phyloP scores from a whole-genome alignment of 2,329 filamentous ascomycete species.

The Colletotrichum coccodes region DNA sequence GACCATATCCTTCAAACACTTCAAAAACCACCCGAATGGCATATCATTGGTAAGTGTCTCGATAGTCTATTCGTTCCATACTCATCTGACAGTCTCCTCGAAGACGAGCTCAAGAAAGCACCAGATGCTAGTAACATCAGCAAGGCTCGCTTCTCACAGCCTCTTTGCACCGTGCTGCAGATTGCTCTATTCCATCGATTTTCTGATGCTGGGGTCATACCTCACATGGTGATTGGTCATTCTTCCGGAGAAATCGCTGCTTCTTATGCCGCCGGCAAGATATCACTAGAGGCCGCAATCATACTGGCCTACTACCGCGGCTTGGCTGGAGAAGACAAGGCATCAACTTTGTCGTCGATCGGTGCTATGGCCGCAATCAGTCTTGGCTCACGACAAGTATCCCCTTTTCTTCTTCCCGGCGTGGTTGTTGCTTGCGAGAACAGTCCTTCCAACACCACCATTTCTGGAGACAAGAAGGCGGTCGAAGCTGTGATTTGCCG shows the following conservation, averaged over 20 bases:
- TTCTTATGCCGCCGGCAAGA: constrained; percentile 50
- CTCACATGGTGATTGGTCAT: constrained; percentile 51
- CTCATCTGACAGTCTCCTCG: neutral
- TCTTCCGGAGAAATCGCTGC: constrained; percentile 56
- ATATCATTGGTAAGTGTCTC: neutral
- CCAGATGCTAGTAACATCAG: neutral
- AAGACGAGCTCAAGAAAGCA: neutral
- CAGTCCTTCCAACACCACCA: neutral
- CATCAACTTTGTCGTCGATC: too few species aligned
- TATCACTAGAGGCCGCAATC: constrained; percentile 48
- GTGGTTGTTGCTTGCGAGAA: constrained; percentile 23
- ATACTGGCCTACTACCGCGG: constrained; percentile 41
- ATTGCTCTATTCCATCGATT: constrained; percentile 53
- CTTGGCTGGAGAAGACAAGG: too few species aligned
- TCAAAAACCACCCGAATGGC: neutral
- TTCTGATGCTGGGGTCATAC: constrained; percentile 39
- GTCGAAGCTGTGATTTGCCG: constrained; percentile 2
- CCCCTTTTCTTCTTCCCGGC: neutral
- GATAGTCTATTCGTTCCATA: neutral
- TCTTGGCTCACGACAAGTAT: neutral
- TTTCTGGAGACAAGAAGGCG: constrained; percentile 9
- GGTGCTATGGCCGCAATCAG: constrained; percentile 7
- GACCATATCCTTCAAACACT: constrained; percentile 12
- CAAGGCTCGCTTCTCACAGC: constrained; percentile 20
- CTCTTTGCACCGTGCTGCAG: constrained; percentile 47